Evolutionary conservation across 257 asterid genomes (phyloP).

Genomic region (Solanum infundibuliforme): DNA sequence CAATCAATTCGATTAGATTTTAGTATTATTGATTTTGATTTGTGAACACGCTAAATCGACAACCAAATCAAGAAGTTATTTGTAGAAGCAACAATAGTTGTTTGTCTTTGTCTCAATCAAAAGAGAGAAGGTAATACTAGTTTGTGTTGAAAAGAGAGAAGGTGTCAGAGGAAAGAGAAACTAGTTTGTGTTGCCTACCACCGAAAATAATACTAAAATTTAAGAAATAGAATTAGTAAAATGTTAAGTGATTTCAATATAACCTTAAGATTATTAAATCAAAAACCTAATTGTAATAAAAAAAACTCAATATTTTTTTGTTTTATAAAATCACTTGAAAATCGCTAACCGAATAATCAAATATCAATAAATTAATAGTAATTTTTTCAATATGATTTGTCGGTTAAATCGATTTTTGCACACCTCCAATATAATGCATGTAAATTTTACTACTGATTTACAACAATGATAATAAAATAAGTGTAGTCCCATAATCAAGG

Average conservation of each 20-base stretch:
- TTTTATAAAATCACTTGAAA: no score
- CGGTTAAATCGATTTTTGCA: background rate
- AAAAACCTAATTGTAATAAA: background rate
- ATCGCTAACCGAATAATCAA: background rate
- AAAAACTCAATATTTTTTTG: no score
- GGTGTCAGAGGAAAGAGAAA: background rate
- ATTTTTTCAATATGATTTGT: no score
- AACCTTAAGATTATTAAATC: no score
- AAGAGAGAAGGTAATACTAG: background rate
- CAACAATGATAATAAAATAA: no score
- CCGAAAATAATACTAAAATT: background rate
- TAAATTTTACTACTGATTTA: no score
- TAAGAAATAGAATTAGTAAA: no score
- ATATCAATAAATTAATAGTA: background rate
- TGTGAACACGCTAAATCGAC: background rate
- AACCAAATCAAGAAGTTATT: background rate
- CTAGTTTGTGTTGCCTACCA: background rate
- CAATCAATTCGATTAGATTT: background rate
- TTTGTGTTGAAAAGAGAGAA: background rate
- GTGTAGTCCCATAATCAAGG: no score
- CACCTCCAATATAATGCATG: rapidly evolving
- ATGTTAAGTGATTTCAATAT: no score
- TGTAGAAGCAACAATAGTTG: background rate
- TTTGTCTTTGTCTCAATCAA: background rate
- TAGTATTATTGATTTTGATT: background rate